phyloP scores from a whole-genome alignment of 169 alveolate species.

The Plasmodium fragile region DNA sequence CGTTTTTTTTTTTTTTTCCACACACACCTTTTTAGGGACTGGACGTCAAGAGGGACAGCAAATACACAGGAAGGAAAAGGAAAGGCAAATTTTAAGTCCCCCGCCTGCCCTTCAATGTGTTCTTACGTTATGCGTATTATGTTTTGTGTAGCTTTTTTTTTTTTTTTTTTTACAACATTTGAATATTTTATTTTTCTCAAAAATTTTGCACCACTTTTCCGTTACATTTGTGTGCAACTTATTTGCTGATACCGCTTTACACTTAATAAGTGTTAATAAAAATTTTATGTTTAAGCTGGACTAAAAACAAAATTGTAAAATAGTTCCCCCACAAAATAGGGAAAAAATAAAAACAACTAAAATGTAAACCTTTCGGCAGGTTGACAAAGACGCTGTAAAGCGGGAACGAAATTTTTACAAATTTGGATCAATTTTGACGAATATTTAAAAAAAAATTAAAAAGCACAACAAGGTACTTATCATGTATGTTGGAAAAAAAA shows the following conservation, averaged over 20 bases:
- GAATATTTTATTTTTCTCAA: constrained; percentile 3
- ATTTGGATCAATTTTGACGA: not conserved
- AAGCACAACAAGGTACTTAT: not conserved
- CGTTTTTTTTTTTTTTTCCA: constrained; percentile 1
- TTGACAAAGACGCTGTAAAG: not conserved
- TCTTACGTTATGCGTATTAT: constrained; percentile 3
- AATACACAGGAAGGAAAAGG: constrained; percentile 96
- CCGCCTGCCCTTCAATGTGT: not conserved
- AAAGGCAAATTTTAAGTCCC: constrained; percentile 80
- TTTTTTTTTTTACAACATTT: constrained; percentile 1
- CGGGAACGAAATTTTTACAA: not conserved
- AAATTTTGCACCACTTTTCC: not conserved
- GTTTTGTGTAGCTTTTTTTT: not conserved
- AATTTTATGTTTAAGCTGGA: not conserved
- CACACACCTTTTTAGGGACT: constrained; percentile 84
- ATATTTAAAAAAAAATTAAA: not conserved
- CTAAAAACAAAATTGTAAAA: not conserved
- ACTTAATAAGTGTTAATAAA: not conserved
- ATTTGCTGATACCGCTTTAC: not conserved
- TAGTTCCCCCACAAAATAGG: not conserved
- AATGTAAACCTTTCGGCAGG: not conserved
- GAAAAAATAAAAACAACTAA: too few relatives aligned
- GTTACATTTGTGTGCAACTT: not conserved
- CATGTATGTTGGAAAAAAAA: not conserved
- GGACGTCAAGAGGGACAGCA: constrained; percentile 94